These are phyloP conservation scores for Quercus wislizeni DNA, from an alignment of 306 rosid genomes.

Conservation along the genomic window DNA sequence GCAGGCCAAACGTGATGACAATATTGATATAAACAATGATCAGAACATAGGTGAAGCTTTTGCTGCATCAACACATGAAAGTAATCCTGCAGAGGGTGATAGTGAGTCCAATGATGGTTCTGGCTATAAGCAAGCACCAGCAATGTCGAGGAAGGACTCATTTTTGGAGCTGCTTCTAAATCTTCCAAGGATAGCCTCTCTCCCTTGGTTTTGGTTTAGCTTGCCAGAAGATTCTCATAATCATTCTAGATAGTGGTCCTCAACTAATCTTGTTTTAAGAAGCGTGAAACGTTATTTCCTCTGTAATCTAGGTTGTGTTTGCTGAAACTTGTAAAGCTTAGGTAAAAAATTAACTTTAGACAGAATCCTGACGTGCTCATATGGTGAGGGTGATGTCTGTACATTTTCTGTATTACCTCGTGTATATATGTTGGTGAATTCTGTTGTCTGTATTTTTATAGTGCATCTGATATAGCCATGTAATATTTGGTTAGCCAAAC, in stretches of 20 bases:
- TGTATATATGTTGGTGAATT: background rate
- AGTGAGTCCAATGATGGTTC: constrained; percentile 28
- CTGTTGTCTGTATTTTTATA: background rate
- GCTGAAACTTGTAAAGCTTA: constrained; percentile 12
- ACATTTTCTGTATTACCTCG: background rate
- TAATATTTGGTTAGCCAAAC: too few relatives aligned
- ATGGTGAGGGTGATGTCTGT: background rate
- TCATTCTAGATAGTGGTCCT: constrained; percentile 36
- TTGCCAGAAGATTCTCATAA: constrained; percentile 42
- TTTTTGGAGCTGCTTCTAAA: constrained; percentile 59
- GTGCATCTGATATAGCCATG: background rate
- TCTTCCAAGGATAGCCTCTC: constrained; percentile 77
- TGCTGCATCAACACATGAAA: constrained; percentile 22
- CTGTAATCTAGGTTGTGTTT: constrained; percentile 24
- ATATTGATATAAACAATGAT: background rate
- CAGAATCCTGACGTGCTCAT: constrained; percentile 29
- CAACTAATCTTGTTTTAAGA: constrained; percentile 10
- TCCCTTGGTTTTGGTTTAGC: constrained; percentile 63
- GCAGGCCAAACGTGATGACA: constrained; percentile 1
- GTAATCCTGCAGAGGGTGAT: constrained; percentile 25
- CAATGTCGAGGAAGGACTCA: constrained; percentile 62
- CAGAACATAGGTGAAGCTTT: constrained; percentile 22
- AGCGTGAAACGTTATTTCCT: background rate
- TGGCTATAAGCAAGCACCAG: constrained; percentile 42
- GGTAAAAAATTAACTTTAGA: constrained; percentile 36